Evolutionary conservation across 306 rosid species (phyloP), one percentile per base, ranked within the genome.

Genomic region (Elaeagnus macrophylla): DNA sequence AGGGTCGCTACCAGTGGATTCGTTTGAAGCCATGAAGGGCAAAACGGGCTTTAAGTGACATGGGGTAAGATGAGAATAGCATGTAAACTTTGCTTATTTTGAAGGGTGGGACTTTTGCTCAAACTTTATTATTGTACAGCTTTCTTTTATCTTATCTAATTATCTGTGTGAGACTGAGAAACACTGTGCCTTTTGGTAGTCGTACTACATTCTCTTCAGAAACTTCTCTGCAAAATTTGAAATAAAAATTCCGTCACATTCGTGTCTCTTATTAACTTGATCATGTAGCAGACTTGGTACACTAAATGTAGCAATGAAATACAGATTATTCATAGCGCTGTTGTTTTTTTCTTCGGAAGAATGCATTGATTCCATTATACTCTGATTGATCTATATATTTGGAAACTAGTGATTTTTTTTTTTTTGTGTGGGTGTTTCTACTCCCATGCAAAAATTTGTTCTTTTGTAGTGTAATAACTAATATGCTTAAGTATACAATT

Each of bases 1-100:
- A 84, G 72, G 97, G 97, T 49, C 86, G 83, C 59, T 91, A 78
- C 81, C 74, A 78, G 61, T 91, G 97, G 97, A 62, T 91, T 73
- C 88, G 79, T 57, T 74, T 80, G 83, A 82, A 78, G 78, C 77
- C 76, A 45, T 79, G 62, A 73, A 58, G 51, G 37, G 45, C 35
- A 7, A 52, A 42, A 56, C 10, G 20, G 10, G 48, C 44, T 25
- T 79, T 75, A 79, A 48, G 37, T 73, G 61, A 81, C 87, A 66
- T 51, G 38, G 59, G 73, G 65, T 66, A 72, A 74, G 50, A 62
- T 53, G 37, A 74, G 64, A 66, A 49, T 48, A 37, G 76, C 37
- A 48, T 70, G 76, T 77, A 13, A 57, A 71, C 59, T 70, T 39
- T 60, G 72, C 56, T 20, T 46, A 39, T 47, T 65, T 50, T 12